Base-by-base conservation (phyloP, 2,329 filamentous ascomycete species). In the Tolypocladium paradoxum region DNA sequence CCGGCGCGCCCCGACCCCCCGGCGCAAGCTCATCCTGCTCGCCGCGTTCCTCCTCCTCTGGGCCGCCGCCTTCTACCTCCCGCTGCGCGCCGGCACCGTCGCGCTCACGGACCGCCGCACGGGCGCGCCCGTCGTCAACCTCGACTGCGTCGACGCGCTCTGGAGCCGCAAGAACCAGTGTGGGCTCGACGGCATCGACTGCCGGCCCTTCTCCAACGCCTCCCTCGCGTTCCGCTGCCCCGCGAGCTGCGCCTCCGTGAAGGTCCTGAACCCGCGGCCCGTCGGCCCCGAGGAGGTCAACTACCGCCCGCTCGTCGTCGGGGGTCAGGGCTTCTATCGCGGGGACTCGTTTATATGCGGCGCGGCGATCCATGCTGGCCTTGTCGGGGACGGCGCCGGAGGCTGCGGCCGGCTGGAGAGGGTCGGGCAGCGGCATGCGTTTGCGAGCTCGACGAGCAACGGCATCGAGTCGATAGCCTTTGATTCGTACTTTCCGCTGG, bases 311-410 rank as follows among this genome's bases (percentile, higher is more conserved):
- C 65, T 88, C 20, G 78, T 90, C 2, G 74, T 90, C 29, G 86
- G 86, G n/a, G 86, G 85, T 0, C 80, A 81, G 0, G 67, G 73
- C 5, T 68, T 70, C 48, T 97, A 97, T 67, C 86, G 93, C 22
- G 90, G 87, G 9, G 90, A 96, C 69, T 95, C 89, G 16, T 95
- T 88, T 70, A 84, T 96, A 52, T 96, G 90, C 65, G 85, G 84
- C 55, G 79, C 90, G 14, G 90, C 90, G 33, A 88, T 95, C 49
- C 90, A 96, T 64, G 83, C 89, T 1, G 90, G 90, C n/a, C 76
- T 91, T 60, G 81, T 95, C 55, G 81, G 79, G 35, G 82, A 90
- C 62, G 70, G 75, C 0, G 73, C 79, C 33, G 90, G 90, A 35
- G 90, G 90, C 1, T 96, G 90, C 61, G 90, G 90, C 54, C 88